Base-by-base conservation (phyloP, 176 grass and related monocot species). In the Avena sativa region DNA sequence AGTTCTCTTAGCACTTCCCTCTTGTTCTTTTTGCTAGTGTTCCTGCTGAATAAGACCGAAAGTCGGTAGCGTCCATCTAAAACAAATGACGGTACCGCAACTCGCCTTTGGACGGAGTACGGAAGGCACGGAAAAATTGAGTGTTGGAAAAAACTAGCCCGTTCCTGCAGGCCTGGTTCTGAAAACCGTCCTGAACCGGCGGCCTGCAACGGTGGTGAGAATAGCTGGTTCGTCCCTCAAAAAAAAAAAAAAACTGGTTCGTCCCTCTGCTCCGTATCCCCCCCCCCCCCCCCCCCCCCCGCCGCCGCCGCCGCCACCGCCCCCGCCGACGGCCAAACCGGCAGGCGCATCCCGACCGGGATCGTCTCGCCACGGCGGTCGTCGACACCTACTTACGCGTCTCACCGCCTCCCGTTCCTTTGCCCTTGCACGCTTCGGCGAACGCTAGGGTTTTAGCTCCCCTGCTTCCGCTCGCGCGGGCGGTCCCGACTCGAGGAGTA, bases 381-480 rank as follows among this genome's bases (percentile, higher is more conserved):
- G 30, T 23, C 11, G 36, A n/a, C 16, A 70, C 62, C 21, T 6
- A 6, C 76, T 10, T 9, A 47, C 9, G 36, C 84, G 53, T n/a
- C 32, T 20, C 47, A 4, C 36, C 23, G 74, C 28, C 21, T 12
- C 75, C 64, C 21, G 6, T 50, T 34, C 43, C 17, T 8, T n/a
- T 15, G 10, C 71, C 34, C 26, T 26, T 15, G 12, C 66, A 25
- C 40, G 65, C 67, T 61, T 36, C 43, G 55, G 25, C 67, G 85
- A 46, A 16, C 44, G 55, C 55, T 86, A 87, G 85, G 85, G 77
- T 87, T 87, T 66, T 81, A 81, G 67, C 44, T 10, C 43, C 65
- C 67, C 26, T 73, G 66, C 52, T 47, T 79, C 58, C 50, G 75
- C 36, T 47, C 53, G 62, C 52, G 20, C 87, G 16, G 81, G 72